Evolutionary conservation across 345 rosid genomes (phyloP).

Genomic region (Eutrema yunnanense): DNA sequence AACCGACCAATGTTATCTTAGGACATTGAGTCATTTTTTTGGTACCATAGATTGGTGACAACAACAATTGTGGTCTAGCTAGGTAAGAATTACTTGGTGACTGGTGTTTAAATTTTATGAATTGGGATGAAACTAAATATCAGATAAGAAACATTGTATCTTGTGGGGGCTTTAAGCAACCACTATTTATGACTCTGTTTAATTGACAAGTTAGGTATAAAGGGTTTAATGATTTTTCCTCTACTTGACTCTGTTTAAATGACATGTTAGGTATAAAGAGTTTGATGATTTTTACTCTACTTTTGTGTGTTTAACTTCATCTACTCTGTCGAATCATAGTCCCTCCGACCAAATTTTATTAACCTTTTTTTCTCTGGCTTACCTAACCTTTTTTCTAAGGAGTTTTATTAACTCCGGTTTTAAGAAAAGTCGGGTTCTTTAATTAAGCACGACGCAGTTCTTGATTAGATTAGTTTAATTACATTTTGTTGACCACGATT

Average conservation of each 20-base stretch:
- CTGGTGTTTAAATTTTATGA: background rate
- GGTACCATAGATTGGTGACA: background rate
- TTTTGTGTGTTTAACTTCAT: background rate
- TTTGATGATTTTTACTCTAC: background rate
- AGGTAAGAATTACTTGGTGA: background rate
- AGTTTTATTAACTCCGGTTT: background rate
- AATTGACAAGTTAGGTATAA: conserved; percentile 14
- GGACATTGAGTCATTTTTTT: background rate
- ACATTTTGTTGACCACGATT: background rate
- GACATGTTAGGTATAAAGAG: conserved; percentile 14
- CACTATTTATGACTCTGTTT: background rate
- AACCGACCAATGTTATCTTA: background rate
- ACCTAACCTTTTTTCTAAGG: background rate
- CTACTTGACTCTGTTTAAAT: background rate
- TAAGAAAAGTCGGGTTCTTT: background rate
- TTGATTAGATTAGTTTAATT: background rate
- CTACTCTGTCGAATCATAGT: background rate
- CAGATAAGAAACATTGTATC: background rate
- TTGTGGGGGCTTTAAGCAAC: background rate
- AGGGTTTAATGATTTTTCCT: background rate
- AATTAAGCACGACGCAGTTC: background rate
- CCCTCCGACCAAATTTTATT: background rate
- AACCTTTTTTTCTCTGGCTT: background rate
- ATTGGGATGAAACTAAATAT: background rate
- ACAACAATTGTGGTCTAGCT: background rate